Evolutionary conservation across 2,329 filamentous ascomycete genomes (phyloP).

Genomic region (Dothiorella sarmentorum): DNA sequence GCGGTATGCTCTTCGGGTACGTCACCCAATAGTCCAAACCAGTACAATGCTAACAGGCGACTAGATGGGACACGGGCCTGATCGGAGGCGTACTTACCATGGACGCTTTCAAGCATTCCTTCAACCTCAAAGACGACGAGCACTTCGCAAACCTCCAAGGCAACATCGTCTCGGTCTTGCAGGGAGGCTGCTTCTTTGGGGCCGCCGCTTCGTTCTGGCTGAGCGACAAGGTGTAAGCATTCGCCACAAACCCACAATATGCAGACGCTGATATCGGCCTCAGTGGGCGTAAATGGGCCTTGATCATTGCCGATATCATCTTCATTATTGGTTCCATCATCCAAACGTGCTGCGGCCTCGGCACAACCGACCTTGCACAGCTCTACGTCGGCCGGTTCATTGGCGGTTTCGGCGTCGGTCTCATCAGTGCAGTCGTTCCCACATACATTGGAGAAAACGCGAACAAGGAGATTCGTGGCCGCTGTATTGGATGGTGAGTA

Average conservation of each 20-base stretch:
- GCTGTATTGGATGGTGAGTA: constrained; percentile 37
- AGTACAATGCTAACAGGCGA: not conserved
- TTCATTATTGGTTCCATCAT: constrained; percentile 42
- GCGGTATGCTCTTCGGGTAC: constrained; percentile 33
- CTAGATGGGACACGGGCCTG: constrained; percentile 27
- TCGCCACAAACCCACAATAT: not conserved
- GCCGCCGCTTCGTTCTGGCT: constrained; percentile 42
- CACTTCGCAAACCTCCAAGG: constrained; percentile 40
- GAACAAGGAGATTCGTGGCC: constrained; percentile 40
- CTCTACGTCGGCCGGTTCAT: constrained; percentile 44
- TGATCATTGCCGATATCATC: constrained; percentile 43
- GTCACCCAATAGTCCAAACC: constrained; percentile 21
- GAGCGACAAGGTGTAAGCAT: constrained; percentile 38
- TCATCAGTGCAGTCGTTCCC: constrained; percentile 43
- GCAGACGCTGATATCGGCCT: not conserved
- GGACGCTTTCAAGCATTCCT: constrained; percentile 43
- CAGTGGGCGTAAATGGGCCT: constrained; percentile 37
- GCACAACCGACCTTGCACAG: constrained; percentile 34
- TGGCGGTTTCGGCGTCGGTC: constrained; percentile 44
- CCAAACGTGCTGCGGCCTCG: constrained; percentile 39
- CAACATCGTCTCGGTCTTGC: constrained; percentile 44
- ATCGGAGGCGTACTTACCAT: constrained; percentile 42
- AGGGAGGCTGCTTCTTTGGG: constrained; percentile 46
- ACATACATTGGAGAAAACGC: constrained; percentile 47
- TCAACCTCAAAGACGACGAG: constrained; percentile 34